A percentile compares a stretch with the other conserved stretches of the same genome.
These are phyloP conservation scores for Flaveria sonorensis DNA, from an alignment of 129 eudicot species.

Conservation along the genomic window DNA sequence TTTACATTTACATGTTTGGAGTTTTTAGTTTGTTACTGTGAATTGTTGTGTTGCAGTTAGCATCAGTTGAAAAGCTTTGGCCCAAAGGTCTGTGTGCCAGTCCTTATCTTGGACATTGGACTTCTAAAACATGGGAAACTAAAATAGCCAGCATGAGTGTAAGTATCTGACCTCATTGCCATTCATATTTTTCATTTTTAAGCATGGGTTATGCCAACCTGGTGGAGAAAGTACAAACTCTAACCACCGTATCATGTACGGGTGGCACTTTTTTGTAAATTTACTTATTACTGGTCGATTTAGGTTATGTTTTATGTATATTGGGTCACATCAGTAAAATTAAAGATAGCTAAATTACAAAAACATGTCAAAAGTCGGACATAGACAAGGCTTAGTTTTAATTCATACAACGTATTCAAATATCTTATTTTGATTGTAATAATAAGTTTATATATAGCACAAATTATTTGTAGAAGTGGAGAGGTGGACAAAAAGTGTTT, in stretches of 20 bases:
- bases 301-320: neutral
- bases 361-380: neutral
- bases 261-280: neutral
- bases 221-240: neutral
- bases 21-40: conserved; percentile 10
- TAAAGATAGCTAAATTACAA: neutral
- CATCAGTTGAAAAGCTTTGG: conserved; percentile 84
- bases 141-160: conserved; percentile 74
- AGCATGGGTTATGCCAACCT: neutral
- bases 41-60: conserved; percentile 47
- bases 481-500: neutral
- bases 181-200: neutral
- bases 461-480: neutral
- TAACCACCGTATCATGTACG: neutral
- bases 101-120: conserved; percentile 76
- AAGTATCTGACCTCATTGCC: conserved; percentile 25
- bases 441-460: neutral
- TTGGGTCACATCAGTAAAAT: neutral
- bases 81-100: conserved; percentile 88
- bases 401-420: neutral
- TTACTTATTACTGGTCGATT: neutral
- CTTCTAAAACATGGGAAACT: conserved; percentile 63
- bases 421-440: neutral
- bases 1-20: conserved; percentile 3
- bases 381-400: neutral